A percentile compares a stretch with the other conserved stretches of the same genome.
These are phyloP conservation scores for Sarocladium kiliense DNA, from an alignment of 2,329 filamentous ascomycete genomes.

Conservation along the genomic window DNA sequence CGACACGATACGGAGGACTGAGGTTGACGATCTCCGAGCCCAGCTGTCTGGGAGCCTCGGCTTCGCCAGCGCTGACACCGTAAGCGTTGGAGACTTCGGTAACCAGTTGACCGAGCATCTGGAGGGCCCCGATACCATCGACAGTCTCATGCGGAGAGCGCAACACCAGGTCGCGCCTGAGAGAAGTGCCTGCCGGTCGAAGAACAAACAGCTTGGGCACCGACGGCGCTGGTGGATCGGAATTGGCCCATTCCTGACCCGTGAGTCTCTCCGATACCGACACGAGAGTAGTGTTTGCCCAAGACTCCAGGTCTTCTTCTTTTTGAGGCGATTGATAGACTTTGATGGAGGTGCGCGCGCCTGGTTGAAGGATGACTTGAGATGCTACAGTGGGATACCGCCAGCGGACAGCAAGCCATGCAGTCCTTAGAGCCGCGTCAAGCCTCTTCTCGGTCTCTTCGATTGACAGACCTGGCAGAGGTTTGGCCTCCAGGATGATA, in stretches of 20 bases:
- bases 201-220: not conserved
- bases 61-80: not conserved
- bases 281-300: not conserved
- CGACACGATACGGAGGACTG: not conserved
- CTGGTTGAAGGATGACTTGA: not conserved
- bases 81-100: no score
- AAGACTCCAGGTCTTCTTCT: not conserved
- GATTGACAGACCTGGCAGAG: not conserved
- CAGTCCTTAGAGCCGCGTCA: not conserved
- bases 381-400: not conserved
- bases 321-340: not conserved
- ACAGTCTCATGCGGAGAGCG: constrained; percentile 34
- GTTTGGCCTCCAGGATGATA: not conserved
- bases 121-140: constrained; percentile 32
- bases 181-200: fast-evolving
- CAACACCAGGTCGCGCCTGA: constrained; percentile 26
- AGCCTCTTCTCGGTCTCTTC: not conserved
- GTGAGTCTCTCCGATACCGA: not conserved
- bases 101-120: constrained; percentile 14
- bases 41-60: not conserved
- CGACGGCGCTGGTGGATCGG: not conserved
- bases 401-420: not conserved
- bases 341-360: not conserved
- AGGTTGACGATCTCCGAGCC: not conserved
- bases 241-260: not conserved